Base-by-base conservation (phyloP, 768 basidiomycete species). In the Calocybe cyanea region DNA sequence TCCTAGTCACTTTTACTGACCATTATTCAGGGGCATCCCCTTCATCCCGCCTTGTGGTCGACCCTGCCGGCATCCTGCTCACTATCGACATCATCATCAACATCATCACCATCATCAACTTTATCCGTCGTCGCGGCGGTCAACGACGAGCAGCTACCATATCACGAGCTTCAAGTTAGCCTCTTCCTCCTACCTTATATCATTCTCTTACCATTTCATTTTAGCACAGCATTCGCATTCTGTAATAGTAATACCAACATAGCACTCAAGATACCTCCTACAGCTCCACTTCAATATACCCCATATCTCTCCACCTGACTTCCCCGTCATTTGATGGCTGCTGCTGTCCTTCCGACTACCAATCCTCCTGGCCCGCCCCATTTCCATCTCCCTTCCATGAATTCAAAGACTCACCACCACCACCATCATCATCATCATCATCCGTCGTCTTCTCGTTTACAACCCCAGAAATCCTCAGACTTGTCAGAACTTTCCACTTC, bases 351-450 rank as follows among this genome's bases (percentile, higher is more conserved):
- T 39, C 64, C 64, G 48, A 65, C 54, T 46, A 57, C 67, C 50
- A 67, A 73, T 48, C 54, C 63, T 39, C 60, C 67, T 53, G 63
- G 63, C 47, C 64, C 76, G 54, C 58, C 63, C 61, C 71, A 73
- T 53, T 69, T 73, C 56, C 70, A 66, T 51, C 73, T 77, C 70
- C 57, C 68, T 41, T 65, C 76, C 54, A 58, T 57, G 54, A 62
- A 58, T 56, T 56, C 60, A 32, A 65, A 65, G 39, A 52, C 67
- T 14, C 60, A 58, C n/a, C n/a, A n/a, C n/a, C n/a, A n/a, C n/a
- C n/a, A n/a, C n/a, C n/a, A n/a, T n/a, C n/a, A n/a, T n/a, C n/a
- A n/a, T n/a, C n/a, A n/a, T n/a, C n/a, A n/a, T 30, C 57, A 63
- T 49, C 52, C 70, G n/a, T 69, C 75, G 17, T 69, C 74, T 49